Base-by-base conservation (phyloP, 2,329 filamentous ascomycete species). In the Clarireedia homoeocarpa region DNA sequence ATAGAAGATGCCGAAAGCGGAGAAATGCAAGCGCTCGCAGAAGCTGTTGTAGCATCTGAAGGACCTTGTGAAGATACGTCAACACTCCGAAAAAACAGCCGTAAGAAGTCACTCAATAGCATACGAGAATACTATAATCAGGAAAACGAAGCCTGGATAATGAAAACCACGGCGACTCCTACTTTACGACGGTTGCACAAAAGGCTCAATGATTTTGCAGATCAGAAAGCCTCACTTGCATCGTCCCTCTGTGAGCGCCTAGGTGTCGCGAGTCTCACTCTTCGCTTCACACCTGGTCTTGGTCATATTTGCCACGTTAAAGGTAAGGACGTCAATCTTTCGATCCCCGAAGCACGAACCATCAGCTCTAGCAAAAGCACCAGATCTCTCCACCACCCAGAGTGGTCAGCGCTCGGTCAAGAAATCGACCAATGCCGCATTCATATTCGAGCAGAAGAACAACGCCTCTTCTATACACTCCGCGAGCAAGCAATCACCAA, bases 281-380 rank as follows among this genome's bases (percentile, higher is more conserved):
- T 99, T 20, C 88, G 86, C 65, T 97, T 91, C 88, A 90, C 86
- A 1, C 87, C 92, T 0, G 86, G 85, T 14, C 78, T 96, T 2
- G 92, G 94, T 7, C 89, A 99, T 69, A 88, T 95, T 66, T 91
- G 88, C 64, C 91, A 97, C 69, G 81, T 97, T 64, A 94, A 86
- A 71, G 90, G 90, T 36, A 91, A 88, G 69, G 87, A 94, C 65
- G 75, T 80, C 7, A 64, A 58, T 17, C 58, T 63, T 4, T 55
- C 58, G 46, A 61, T 72, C 23, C 63, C 67, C 7, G 57, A 58
- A 40, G 48, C 71, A 23, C 73, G 73, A n/a, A 82, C 77, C 53
- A 79, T 97, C 50, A 87, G 85, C 34, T 86, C 89, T 2, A 92
- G 87, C 63, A 94, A 90, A 63, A 86, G 84, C 10, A 96, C 94